phyloP scores from a whole-genome alignment of 257 asterid species.

The Solanum sejunctum region DNA sequence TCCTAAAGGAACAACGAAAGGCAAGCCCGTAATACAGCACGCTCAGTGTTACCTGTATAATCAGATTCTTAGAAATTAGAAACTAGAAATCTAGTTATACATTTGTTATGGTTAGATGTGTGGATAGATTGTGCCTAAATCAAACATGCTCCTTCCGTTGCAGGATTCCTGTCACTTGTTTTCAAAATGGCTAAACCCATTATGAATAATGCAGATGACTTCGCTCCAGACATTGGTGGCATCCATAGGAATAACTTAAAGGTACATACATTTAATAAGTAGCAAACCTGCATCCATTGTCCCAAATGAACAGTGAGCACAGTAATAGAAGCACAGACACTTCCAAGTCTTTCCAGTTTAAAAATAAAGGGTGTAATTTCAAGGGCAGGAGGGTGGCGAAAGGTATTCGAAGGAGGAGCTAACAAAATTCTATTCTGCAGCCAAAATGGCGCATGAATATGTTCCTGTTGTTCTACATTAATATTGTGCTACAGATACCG shows the following conservation, averaged over 20 bases:
- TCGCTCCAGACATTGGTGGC: neutral
- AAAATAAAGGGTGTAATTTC: neutral
- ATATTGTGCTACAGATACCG: constrained; percentile 16
- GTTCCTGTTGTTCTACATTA: constrained; percentile 2
- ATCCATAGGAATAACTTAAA: neutral
- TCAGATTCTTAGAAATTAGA: neutral
- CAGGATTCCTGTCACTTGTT: neutral
- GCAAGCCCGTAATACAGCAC: neutral
- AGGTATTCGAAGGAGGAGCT: neutral
- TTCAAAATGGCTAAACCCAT: neutral
- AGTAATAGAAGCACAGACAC: neutral
- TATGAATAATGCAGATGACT: neutral
- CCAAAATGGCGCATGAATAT: constrained; percentile 20
- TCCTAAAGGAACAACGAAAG: neutral
- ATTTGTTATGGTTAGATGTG: neutral
- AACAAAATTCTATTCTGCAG: constrained; percentile 20
- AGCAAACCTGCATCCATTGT: neutral
- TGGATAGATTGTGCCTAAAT: too few relatives aligned
- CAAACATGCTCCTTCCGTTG: neutral
- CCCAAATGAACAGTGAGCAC: neutral
- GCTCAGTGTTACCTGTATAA: neutral
- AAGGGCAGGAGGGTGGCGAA: neutral
- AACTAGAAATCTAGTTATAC: neutral
- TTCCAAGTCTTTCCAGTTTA: neutral
- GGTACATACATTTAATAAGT: neutral